Conservation (phyloP, 192 early-diverging fungal genomes). For the Entomortierella chlamydospora region DNA sequence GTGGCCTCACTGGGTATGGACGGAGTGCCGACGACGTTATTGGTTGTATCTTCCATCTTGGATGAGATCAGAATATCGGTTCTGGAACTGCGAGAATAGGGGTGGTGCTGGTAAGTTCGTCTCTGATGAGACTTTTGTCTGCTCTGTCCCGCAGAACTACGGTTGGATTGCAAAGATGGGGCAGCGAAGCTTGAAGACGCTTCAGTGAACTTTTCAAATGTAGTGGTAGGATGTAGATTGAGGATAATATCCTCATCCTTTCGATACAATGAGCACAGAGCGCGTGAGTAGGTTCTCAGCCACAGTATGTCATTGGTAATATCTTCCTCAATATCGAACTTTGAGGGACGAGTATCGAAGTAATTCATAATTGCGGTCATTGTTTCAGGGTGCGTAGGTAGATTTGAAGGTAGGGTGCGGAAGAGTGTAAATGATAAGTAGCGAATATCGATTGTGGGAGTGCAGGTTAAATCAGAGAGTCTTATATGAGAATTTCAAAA, state of each 20-base stretch:
- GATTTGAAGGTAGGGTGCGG: too few relatives aligned
- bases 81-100: not conserved
- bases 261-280: slow-evolving; percentile 21
- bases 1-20: too few relatives aligned
- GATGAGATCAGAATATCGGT: not conserved
- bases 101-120: not conserved
- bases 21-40: too few relatives aligned
- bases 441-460: too few relatives aligned
- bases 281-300: slow-evolving; percentile 30
- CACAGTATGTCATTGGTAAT: slow-evolving; percentile 5
- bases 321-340: not conserved
- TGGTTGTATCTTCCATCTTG: too few relatives aligned
- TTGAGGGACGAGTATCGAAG: not conserved
- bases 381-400: not conserved
- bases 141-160: not conserved
- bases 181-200: not conserved
- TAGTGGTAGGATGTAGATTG: not conserved
- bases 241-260: slow-evolving; percentile 35
- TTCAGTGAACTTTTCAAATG: not conserved
- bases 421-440: too few relatives aligned
- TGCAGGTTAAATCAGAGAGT: too few relatives aligned
- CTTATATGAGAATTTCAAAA: too few relatives aligned
- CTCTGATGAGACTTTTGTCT: not conserved
- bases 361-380: not conserved
- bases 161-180: not conserved